These are phyloP conservation scores for Thielaviopsis cerberus DNA, from an alignment of 2,329 filamentous ascomycete species.

Conservation along the genomic window DNA sequence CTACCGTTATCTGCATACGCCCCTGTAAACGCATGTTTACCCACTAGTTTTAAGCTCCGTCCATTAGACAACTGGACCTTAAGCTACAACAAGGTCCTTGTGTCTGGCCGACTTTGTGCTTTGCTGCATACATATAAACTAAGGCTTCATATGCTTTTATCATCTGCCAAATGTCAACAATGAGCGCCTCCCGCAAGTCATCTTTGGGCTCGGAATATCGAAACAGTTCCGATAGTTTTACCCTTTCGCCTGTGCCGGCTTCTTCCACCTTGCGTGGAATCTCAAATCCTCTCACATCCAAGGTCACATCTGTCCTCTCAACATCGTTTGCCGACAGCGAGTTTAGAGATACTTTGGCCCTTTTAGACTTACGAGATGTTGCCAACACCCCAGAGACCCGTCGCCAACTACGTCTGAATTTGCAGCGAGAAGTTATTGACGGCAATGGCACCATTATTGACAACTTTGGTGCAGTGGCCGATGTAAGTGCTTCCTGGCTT, in stretches of 20 bases:
- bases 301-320: conserved; percentile 71
- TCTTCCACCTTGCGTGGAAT: conserved; percentile 18
- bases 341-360: conserved; percentile 64
- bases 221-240: background rate
- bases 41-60: background rate
- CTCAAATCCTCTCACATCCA: conserved; percentile 49
- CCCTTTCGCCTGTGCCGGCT: conserved; percentile 15
- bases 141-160: background rate
- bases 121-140: background rate
- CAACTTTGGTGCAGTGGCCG: conserved; percentile 76
- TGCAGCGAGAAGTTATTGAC: conserved; percentile 82
- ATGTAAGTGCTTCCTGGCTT: conserved; percentile 34
- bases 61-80: background rate
- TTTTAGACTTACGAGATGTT: conserved; percentile 54
- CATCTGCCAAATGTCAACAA: background rate
- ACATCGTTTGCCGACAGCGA: conserved; percentile 84
- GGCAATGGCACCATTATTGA: conserved; percentile 77
- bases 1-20: background rate
- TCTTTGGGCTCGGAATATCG: background rate
- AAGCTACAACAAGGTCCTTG: background rate
- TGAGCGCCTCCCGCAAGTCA: background rate
- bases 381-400: conserved; percentile 62
- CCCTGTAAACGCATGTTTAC: background rate
- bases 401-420: conserved; percentile 58
- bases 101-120: background rate